phyloP scores from a whole-genome alignment of 768 basidiomycete genomes.

The Boletus rubescentipes region DNA sequence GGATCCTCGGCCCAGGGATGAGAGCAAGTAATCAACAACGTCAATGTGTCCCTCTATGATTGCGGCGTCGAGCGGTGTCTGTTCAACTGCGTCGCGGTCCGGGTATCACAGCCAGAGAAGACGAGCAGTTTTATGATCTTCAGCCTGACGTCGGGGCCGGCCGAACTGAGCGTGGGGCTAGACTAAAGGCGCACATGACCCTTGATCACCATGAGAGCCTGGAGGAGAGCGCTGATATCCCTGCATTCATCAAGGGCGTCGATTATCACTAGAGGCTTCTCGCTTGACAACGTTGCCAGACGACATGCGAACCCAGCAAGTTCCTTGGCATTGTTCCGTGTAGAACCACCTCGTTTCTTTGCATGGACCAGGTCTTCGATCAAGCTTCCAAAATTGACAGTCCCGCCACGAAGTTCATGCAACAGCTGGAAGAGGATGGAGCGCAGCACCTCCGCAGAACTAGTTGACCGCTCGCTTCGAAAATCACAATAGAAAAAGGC shows the following conservation, averaged over 20 bases:
- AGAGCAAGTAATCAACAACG: neutral
- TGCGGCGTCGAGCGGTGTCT: neutral
- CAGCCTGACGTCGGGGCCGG: neutral
- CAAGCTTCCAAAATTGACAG: neutral
- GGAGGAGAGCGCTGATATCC: neutral
- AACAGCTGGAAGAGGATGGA: neutral
- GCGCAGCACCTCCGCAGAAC: neutral
- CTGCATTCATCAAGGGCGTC: constrained; percentile 3
- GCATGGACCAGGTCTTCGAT: neutral
- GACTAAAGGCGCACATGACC: neutral
- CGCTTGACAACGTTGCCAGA: neutral
- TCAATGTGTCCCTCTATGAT: neutral
- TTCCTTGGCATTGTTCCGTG: neutral
- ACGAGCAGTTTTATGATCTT: neutral
- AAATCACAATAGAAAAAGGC: neutral
- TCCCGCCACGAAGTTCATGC: neutral
- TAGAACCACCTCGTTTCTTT: neutral
- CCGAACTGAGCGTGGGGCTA: too few species aligned
- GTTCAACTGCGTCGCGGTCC: neutral
- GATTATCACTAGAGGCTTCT: neutral
- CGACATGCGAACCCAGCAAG: neutral
- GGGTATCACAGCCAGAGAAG: neutral
- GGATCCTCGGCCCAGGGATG: too few species aligned
- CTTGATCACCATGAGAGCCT: neutral
- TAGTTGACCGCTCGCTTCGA: neutral